Percentiles rank a stretch among this genome's conserved stretches.
Evolutionary conservation across 2,329 filamentous ascomycete genomes (phyloP).

Genomic region (Onygenales sp.): DNA sequence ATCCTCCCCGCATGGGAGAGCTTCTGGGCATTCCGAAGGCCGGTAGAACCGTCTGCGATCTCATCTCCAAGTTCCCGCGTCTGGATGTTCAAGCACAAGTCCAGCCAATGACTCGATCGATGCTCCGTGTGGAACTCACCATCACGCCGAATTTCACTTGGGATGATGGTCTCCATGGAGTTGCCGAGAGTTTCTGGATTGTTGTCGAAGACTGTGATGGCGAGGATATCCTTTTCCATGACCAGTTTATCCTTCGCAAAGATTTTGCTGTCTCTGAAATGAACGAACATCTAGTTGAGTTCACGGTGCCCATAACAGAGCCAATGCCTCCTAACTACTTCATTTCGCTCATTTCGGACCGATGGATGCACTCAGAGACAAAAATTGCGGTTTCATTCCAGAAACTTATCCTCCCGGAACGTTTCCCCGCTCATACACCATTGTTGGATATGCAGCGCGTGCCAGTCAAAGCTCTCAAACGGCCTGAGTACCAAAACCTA

Average conservation of each 20-base stretch:
- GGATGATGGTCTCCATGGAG: slow-evolving; percentile 82
- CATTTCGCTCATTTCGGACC: slow-evolving; percentile 84
- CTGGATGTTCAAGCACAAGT: slow-evolving; percentile 89
- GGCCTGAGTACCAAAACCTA: slow-evolving; percentile 67
- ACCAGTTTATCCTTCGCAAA: slow-evolving; percentile 83
- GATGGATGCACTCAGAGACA: slow-evolving; percentile 98
- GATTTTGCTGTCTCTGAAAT: slow-evolving; percentile 78
- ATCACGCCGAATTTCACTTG: slow-evolving; percentile 93
- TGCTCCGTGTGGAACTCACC: slow-evolving; percentile 81
- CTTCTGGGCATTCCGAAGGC: slow-evolving; percentile 82
- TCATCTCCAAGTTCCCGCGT: slow-evolving; percentile 87
- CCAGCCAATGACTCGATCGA: slow-evolving; percentile 86
- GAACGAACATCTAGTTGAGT: slow-evolving; percentile 91
- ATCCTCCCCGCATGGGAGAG: slow-evolving; percentile 93
- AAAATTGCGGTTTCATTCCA: slow-evolving; percentile 89
- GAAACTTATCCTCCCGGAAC: slow-evolving; percentile 86
- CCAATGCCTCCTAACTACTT: slow-evolving; percentile 99
- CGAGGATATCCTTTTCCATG: slow-evolving; percentile 89
- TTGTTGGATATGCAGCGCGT: slow-evolving; percentile 86
- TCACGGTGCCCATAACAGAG: slow-evolving; percentile 92
- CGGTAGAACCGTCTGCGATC: slow-evolving; percentile 71
- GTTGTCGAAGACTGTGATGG: slow-evolving; percentile 95
- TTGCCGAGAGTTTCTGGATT: slow-evolving; percentile 92
- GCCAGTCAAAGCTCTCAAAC: slow-evolving; percentile 80
- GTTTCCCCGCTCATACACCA: slow-evolving; percentile 89